Base-by-base conservation (phyloP, 1,139 yeast genomes). In the Barnettozyma hawaiiensis region DNA sequence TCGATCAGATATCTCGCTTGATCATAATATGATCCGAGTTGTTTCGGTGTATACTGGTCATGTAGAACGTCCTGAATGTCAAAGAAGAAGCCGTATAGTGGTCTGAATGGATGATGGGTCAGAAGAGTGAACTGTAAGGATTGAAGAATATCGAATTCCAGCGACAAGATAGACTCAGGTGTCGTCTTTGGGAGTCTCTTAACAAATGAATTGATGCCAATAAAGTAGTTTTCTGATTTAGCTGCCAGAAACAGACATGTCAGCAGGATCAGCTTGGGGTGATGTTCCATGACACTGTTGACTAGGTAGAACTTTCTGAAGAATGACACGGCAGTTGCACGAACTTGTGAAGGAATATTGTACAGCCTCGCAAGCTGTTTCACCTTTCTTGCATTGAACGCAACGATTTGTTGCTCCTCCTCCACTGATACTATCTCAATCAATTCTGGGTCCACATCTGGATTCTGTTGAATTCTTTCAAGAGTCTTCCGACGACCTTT, bases 221-320 rank as follows among this genome's bases (percentile, higher is more conserved):
- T 82, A 63, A 90, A 90, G 61, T 78, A 82, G 64, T 92, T 92
- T 58, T 92, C 97, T 15, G 92, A 79, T 63, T 92, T 92, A 36
- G 96, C 90, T 3, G 97, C 96, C 33, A 92, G 68, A 60, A 90
- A 92, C 12, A 92, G 76, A 50, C 96, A 84, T 0, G 98, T 89
- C 50, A 81, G 79, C 57, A 92, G 70, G 32, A 92, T 72, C 50
- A 80, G 76, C 57, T 86, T 86, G 10, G 98, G 98, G 54, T 86
- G 92, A 57, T 75, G 77, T 51, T 85, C 87, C 87, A 87, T 79
- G 26, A 85, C 90, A 20, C 92, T 81, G 57, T 86, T 78, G 23
- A 72, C 72, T 35, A 92, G 69, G 59, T 82, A 94, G 61, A 92
- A 94, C 59, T 83, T 81, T 57, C 81, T 78, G 59, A 94, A 76